Evolutionary conservation across 2,329 filamentous ascomycete genomes (phyloP), one percentile per base, ranked within the genome.

Genomic region (Macroventuria anomochaeta): DNA sequence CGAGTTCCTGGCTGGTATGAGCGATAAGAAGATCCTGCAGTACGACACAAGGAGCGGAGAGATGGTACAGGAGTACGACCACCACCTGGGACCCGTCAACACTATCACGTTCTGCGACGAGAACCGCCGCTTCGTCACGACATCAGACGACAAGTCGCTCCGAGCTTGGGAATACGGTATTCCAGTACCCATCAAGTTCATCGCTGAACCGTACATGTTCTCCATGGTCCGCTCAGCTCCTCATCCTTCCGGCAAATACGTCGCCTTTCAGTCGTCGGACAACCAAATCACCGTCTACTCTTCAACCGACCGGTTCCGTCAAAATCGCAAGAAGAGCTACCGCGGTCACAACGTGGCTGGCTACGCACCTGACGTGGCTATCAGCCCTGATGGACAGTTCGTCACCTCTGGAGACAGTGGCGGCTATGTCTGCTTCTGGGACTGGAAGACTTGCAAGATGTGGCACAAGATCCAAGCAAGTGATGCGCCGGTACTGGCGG

Each of bases 401-500:
- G 81, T 99, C 48, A 88, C 87, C 17, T 90, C 85, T 15, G 95
- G 95, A 57, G 95, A 99, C 75, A 90, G 86, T 44, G 91, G 85
- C 13, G 95, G 96, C 29, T 97, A 85, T 68, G 86, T 96, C 40
- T 96, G 90, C 76, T 97, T 97, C 78, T 99, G 93, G 91, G 95
- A 97, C 76, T 99, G 93, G 91, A 99, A 99, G 84, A 97, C 92
- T 32, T 96, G 93, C 75, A 97, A 97, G 79, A 93, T 99, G 92
- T 96, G 91, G 77, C 91, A 96, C 78, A 97, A 97, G 82, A 86
- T 99, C 61, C 85, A 89, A 76, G 93, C 91, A 20, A 87, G 90
- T 54, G 92, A 91, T 48, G 85, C 88, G 46, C 86, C 93, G 5
- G 83, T 97, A 48, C 91, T 91, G n/a, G 90, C 88, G 62, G 85